Evolutionary conservation across 2,329 filamentous ascomycete genomes (phyloP), one percentile per base, ranked within the genome.

Genomic region (Apiospora malaysiana): DNA sequence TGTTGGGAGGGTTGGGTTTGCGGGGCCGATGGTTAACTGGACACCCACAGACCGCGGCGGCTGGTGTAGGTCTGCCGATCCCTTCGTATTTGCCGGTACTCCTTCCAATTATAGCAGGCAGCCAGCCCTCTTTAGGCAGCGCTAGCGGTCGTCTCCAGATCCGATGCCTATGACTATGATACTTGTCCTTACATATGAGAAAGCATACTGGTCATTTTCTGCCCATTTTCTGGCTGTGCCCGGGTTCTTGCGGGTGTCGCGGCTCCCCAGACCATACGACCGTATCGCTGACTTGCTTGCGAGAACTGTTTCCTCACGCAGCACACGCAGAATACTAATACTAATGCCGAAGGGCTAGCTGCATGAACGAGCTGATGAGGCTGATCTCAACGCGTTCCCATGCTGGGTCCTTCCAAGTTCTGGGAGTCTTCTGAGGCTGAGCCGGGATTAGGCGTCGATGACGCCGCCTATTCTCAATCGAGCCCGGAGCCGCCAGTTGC

Each of bases 21-120:
- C 66, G 45, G 66, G 43, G 66, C 32, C 43, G 47, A n/a, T 59
- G 69, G 40, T 32, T 56, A 25, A 51, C 40, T 49, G 27, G 71
- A 47, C 68, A 69, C 59, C 51, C 40, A n/a, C 23, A 46, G 10
- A 21, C 46, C 65, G 66, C 47, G 65, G 66, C 47, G 65, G 70
- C 68, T 47, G 56, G 32, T 70, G 69, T 43, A 23, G 0, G 43
- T 67, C n/a, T 68, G 67, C 45, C 66, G 71, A 72, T 72, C 71
- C 65, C 37, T 72, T 72, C 71, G 71, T 72, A 70, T 72, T 68
- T 25, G 56, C 69, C 27, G 32, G n/a, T 25, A 45, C 18, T 25
- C 40, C 45, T 68, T 43, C 71, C 71, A 72, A 69, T 68, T 70
- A 65, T 70, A 72, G 71, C 47, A 46, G 21, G 43, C 51, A 56